Evolutionary conservation across 164 flowering plant species (phyloP).

Genomic region (Piper betle): DNA sequence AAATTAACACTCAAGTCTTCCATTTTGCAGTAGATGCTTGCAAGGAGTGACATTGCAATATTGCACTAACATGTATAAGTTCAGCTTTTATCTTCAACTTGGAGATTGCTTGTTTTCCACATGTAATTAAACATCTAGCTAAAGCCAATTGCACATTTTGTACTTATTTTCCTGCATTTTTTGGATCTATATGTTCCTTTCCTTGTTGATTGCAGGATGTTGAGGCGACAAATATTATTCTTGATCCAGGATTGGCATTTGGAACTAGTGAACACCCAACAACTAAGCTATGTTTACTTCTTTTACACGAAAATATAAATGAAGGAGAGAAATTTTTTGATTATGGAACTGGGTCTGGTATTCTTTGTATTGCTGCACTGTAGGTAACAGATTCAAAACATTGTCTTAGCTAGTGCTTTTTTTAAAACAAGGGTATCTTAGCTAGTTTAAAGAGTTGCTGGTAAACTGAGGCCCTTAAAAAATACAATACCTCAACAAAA

Average conservation of each 20-base stretch:
- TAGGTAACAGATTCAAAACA: constrained; percentile 35
- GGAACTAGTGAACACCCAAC: constrained; percentile 98
- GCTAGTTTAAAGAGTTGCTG: too few species aligned
- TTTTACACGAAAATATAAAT: constrained; percentile 43
- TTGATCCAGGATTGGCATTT: constrained; percentile 94
- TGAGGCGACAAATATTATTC: constrained; percentile 62
- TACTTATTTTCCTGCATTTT: neutral
- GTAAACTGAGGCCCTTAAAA: too few species aligned
- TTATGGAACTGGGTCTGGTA: constrained; percentile 93
- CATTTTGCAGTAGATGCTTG: too few species aligned
- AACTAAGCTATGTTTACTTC: constrained; percentile 65
- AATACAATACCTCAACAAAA: too few species aligned
- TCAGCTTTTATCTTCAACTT: too few species aligned
- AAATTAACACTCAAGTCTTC: too few species aligned
- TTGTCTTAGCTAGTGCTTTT: neutral
- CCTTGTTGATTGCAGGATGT: constrained; percentile 30
- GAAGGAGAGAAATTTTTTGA: constrained; percentile 77
- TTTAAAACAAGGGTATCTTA: neutral
- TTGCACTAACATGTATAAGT: too few species aligned
- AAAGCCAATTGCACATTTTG: too few species aligned
- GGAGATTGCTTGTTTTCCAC: too few species aligned
- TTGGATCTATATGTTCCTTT: constrained; percentile 1
- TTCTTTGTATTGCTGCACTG: constrained; percentile 81
- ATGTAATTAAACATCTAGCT: too few species aligned
- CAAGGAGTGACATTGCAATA: too few species aligned